A percentile compares a stretch with the other conserved stretches of the same genome.
Conservation (phyloP, 805 yeast species). For the Lachancea mirantina region DNA sequence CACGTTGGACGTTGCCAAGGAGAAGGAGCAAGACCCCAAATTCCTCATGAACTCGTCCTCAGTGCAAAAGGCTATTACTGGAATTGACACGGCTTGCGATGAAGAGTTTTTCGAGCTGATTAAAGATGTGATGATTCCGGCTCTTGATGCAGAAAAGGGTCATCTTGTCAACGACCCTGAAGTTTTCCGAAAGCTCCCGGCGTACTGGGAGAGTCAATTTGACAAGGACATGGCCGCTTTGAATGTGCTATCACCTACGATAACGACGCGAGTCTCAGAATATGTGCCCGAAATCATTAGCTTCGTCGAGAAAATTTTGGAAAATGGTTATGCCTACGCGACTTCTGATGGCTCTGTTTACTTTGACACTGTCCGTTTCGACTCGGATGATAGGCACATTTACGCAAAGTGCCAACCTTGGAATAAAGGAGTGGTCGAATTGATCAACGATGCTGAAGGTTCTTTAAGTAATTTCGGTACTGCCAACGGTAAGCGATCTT, state of each 20-base stretch:
- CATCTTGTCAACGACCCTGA: slow-evolving; percentile 75
- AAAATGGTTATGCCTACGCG: slow-evolving; percentile 76
- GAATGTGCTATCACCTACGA: slow-evolving; percentile 77
- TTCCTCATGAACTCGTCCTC: slow-evolving; percentile 78
- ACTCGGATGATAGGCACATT: slow-evolving; percentile 58
- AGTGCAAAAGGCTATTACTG: slow-evolving; percentile 43
- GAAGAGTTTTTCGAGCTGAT: slow-evolving; percentile 40
- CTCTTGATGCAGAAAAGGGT: slow-evolving; percentile 67
- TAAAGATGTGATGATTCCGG: slow-evolving; percentile 72
- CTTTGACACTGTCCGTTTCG: slow-evolving; percentile 83
- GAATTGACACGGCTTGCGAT: slow-evolving; percentile 21
- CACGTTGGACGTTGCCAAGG: slow-evolving; percentile 41
- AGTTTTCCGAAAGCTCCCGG: slow-evolving; percentile 72
- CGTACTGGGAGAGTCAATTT: slow-evolving; percentile 82
- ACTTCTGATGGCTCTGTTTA: slow-evolving; percentile 92
- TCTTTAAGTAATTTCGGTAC: slow-evolving; percentile 45
- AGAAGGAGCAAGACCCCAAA: slow-evolving; percentile 63
- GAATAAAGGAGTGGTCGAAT: slow-evolving; percentile 83
- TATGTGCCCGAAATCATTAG: slow-evolving; percentile 86
- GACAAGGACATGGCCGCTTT: slow-evolving; percentile 79
- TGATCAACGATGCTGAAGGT: slow-evolving; percentile 94
- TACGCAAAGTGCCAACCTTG: slow-evolving; percentile 98
- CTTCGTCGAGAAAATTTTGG: slow-evolving; percentile 68
- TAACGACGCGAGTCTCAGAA: slow-evolving; percentile 92
- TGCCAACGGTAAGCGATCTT: slow-evolving; percentile 55